Percentiles rank a stretch among this genome's conserved stretches.
Conservation (phyloP, 1,284 basidiomycete genomes). For the Cerrena zonata region DNA sequence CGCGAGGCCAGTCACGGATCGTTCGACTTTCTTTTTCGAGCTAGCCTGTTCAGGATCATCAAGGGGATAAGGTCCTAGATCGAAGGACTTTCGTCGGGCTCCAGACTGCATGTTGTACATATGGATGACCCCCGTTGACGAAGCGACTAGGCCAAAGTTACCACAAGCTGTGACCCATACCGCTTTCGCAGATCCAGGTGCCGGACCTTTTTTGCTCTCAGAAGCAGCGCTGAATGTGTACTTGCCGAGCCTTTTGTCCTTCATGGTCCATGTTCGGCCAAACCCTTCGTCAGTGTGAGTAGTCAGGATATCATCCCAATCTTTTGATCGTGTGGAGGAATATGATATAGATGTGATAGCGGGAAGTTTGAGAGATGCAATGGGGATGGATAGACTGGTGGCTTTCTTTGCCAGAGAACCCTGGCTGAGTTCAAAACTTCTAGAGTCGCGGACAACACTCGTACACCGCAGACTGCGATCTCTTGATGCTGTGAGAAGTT, state of each 20-base stretch:
- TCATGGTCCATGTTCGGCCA: conserved; percentile 82
- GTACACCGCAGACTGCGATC: conserved; percentile 88
- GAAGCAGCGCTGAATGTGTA: conserved; percentile 53
- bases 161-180: conserved; percentile 92
- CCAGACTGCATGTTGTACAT: conserved; percentile 98
- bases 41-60: conserved; percentile 27
- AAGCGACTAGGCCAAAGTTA: conserved; percentile 87
- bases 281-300: conserved; percentile 77
- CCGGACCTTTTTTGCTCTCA: conserved; percentile 38
- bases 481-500: conserved; percentile 79
- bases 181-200: conserved; percentile 62
- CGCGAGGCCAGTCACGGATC: conserved; percentile 76
- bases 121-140: conserved; percentile 71
- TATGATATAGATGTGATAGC: conserved; percentile 74
- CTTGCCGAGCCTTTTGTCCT: conserved; percentile 77
- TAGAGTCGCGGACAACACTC: conserved; percentile 87
- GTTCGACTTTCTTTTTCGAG: conserved; percentile 41
- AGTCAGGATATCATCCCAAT: conserved; percentile 97
- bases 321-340: conserved; percentile 79
- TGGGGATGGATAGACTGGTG: conserved; percentile 70
- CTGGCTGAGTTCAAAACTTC: conserved; percentile 92
- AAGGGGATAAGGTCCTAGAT: conserved; percentile 55
- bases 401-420: conserved; percentile 89
- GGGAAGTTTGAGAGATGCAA: conserved; percentile 78
- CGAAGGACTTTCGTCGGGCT: conserved; percentile 74